phyloP scores from a whole-genome alignment of 495 filamentous ascomycete species.

The Trichoderma asperelloides region DNA sequence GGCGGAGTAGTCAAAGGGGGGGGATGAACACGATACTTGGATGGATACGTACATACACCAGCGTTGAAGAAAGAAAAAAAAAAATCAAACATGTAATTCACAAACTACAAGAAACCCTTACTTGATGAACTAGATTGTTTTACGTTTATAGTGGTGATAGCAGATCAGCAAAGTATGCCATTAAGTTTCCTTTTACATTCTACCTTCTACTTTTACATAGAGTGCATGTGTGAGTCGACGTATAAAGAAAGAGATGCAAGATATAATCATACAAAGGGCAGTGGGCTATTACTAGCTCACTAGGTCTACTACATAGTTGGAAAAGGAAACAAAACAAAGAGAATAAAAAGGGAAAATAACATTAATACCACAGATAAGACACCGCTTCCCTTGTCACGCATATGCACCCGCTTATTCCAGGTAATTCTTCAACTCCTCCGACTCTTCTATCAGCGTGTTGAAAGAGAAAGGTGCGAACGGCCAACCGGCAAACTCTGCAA shows the following conservation, averaged over 20 bases:
- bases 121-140: not conserved
- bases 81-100: not conserved
- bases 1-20: not conserved
- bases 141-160: not conserved
- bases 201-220: not conserved
- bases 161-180: not conserved
- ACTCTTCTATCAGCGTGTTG: slow-evolving; percentile 77
- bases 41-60: not conserved
- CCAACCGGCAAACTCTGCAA: slow-evolving; percentile 92
- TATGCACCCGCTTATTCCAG: slow-evolving; percentile 23
- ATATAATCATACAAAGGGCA: slow-evolving; percentile 1
- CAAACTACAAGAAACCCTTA: not conserved
- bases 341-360: not conserved
- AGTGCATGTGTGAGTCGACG: not conserved
- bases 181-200: not conserved
- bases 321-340: not conserved
- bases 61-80: not conserved
- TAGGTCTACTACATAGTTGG: not conserved
- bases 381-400: not conserved
- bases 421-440: slow-evolving; percentile 45
- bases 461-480: slow-evolving; percentile 92
- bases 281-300: not conserved
- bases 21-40: not conserved
- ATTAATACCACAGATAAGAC: not conserved
- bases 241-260: not conserved